Percentiles rank a stretch among this genome's conserved stretches.
phyloP scores from a whole-genome alignment of 345 rosid species.

The Toxicodendron radicans region DNA sequence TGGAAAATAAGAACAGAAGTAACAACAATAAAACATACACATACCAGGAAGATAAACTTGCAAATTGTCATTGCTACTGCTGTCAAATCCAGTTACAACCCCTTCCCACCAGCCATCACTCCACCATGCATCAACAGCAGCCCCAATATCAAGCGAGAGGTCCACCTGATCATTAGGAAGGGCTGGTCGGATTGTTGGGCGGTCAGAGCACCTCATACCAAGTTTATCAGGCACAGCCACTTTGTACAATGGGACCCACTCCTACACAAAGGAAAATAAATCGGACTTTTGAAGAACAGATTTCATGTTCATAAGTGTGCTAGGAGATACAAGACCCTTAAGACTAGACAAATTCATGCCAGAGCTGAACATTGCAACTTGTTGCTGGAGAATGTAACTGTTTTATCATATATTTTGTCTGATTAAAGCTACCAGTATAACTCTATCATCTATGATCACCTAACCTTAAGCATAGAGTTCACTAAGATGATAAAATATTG shows the following conservation, averaged over 20 bases:
- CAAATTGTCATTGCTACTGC: conserved; percentile 38
- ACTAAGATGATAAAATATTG: background rate
- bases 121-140: conserved; percentile 98
- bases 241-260: conserved; percentile 82
- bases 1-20: conserved; percentile 17
- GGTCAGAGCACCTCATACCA: conserved; percentile 69
- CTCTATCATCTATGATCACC: background rate
- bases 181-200: conserved; percentile 71
- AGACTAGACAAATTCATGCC: background rate
- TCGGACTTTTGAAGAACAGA: conserved; percentile 9
- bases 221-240: conserved; percentile 77
- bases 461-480: background rate
- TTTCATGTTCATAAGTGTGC: background rate
- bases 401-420: background rate
- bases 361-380: background rate
- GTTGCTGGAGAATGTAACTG: background rate
- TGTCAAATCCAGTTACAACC: conserved; percentile 49
- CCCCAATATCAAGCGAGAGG: conserved; percentile 45
- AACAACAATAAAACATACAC: conserved; percentile 23
- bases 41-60: conserved; percentile 79
- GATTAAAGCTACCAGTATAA: background rate
- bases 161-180: conserved; percentile 43
- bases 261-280: conserved; percentile 42
- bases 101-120: conserved; percentile 99
- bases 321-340: background rate